These are phyloP conservation scores for Beauveria rudraprayagi DNA, from an alignment of 2,329 filamentous ascomycete genomes.

Conservation along the genomic window DNA sequence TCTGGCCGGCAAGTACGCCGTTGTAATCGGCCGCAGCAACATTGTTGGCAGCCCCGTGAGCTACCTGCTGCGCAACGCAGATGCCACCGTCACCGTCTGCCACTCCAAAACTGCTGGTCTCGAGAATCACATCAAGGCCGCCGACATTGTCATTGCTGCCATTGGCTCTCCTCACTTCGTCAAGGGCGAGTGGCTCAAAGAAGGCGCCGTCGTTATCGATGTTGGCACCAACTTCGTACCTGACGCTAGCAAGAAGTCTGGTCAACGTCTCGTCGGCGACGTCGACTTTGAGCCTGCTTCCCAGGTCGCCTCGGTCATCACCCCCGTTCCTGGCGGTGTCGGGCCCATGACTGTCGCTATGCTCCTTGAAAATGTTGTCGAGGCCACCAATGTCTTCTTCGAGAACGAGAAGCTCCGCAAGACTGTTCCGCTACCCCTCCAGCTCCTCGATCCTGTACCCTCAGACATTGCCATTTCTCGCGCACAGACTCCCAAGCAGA, in stretches of 20 bases:
- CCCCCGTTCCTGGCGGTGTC: conserved; percentile 91
- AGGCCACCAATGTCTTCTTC: conserved; percentile 73
- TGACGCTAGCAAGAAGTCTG: conserved; percentile 84
- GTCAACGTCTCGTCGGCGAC: conserved; percentile 85
- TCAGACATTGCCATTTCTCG: conserved; percentile 91
- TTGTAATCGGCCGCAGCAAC: conserved; percentile 89
- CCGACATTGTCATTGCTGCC: conserved; percentile 85
- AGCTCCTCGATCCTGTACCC: conserved; percentile 73
- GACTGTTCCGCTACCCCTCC: conserved; percentile 76
- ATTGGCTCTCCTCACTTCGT: conserved; percentile 84
- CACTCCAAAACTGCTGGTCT: conserved; percentile 80
- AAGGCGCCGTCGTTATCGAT: conserved; percentile 91
- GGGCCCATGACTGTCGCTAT: conserved; percentile 99
- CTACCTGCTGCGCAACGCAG: conserved; percentile 88
- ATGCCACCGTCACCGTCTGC: conserved; percentile 94
- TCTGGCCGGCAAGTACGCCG: conserved; percentile 81
- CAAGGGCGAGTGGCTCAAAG: conserved; percentile 92
- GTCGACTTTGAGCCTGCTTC: conserved; percentile 83
- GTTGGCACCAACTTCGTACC: conserved; percentile 95
- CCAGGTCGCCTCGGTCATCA: conserved; percentile 85
- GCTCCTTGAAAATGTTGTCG: conserved; percentile 91
- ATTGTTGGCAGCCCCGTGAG: conserved; percentile 97
- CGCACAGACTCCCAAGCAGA: conserved; percentile 83
- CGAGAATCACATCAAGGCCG: conserved; percentile 65
- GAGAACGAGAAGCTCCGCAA: conserved; percentile 73